Evolutionary conservation across 495 filamentous ascomycete genomes (phyloP).

Genomic region (Lichina pygmaea): DNA sequence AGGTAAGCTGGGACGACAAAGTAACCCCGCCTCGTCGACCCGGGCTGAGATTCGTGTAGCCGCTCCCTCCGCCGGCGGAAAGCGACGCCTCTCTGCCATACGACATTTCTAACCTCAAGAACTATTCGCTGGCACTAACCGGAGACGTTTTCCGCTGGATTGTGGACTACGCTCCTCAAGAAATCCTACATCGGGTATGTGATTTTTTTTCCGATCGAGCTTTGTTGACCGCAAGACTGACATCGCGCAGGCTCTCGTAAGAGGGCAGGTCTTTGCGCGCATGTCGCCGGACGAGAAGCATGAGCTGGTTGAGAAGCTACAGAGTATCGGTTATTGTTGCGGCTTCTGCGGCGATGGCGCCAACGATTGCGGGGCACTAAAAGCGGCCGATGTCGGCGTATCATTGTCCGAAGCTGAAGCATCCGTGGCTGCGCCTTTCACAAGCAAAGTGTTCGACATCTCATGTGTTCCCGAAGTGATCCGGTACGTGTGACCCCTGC

Average conservation of each 20-base stretch:
- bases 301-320: conserved; percentile 88
- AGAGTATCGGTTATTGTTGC: conserved; percentile 83
- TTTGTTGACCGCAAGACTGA: background rate
- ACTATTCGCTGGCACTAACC: conserved; percentile 69
- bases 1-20: conserved; percentile 15
- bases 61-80: conserved; percentile 36
- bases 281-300: conserved; percentile 99
- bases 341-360: conserved; percentile 97
- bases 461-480: conserved; percentile 90
- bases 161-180: conserved; percentile 60
- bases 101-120: conserved; percentile 45
- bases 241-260: conserved; percentile 45
- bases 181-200: conserved; percentile 39
- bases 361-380: conserved; percentile 93
- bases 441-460: conserved; percentile 85
- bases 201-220: background rate
- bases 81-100: conserved; percentile 65
- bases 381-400: conserved; percentile 96
- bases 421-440: conserved; percentile 92
- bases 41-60: conserved; percentile 16
- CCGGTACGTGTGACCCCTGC: conserved; percentile 16
- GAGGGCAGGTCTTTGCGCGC: conserved; percentile 81
- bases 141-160: conserved; percentile 96
- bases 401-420: conserved; percentile 95
- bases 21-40: no score